Conservation (phyloP, 2,329 filamentous ascomycete genomes). For the Onygenales sp. region DNA sequence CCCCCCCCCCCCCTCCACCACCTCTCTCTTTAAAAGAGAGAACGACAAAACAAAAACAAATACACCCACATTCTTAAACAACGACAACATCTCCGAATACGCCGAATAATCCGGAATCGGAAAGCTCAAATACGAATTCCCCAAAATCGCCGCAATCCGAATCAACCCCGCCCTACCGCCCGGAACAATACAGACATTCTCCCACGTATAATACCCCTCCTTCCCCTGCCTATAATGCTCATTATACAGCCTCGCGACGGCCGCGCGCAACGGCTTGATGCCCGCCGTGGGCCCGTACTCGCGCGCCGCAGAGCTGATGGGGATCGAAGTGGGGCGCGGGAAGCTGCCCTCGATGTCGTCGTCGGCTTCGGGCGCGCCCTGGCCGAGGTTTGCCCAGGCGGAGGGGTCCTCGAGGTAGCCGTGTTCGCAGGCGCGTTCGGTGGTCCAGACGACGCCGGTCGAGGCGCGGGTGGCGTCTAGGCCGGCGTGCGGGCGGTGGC, state of each 20-base stretch:
- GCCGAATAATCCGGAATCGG: constrained; percentile 94
- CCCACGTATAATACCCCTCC: constrained; percentile 75
- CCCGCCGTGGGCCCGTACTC: constrained; percentile 93
- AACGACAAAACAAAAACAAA: background rate
- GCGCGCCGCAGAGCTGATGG: constrained; percentile 66
- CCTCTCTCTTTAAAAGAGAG: background rate
- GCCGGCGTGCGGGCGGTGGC: constrained; percentile 81
- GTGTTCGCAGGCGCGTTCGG: constrained; percentile 67
- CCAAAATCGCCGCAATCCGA: constrained; percentile 85
- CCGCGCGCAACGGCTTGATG: constrained; percentile 81
- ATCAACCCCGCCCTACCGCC: constrained; percentile 88
- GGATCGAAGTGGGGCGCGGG: constrained; percentile 65
- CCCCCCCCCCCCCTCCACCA: background rate
- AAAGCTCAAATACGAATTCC: constrained; percentile 86
- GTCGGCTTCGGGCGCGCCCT: constrained; percentile 89
- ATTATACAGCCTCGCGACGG: constrained; percentile 88
- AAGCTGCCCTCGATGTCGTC: constrained; percentile 89
- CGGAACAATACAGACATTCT: constrained; percentile 94
- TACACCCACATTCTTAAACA: constrained; percentile 66
- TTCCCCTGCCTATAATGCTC: constrained; percentile 82
- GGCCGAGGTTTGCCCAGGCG: constrained; percentile 84
- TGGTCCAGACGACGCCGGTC: constrained; percentile 82
- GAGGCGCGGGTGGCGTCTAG: constrained; percentile 80
- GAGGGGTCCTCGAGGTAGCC: constrained; percentile 76
- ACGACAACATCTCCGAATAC: constrained; percentile 92